Evolutionary conservation across 2,329 filamentous ascomycete species (phyloP).

Genomic region (Aspergillus sclerotialis): DNA sequence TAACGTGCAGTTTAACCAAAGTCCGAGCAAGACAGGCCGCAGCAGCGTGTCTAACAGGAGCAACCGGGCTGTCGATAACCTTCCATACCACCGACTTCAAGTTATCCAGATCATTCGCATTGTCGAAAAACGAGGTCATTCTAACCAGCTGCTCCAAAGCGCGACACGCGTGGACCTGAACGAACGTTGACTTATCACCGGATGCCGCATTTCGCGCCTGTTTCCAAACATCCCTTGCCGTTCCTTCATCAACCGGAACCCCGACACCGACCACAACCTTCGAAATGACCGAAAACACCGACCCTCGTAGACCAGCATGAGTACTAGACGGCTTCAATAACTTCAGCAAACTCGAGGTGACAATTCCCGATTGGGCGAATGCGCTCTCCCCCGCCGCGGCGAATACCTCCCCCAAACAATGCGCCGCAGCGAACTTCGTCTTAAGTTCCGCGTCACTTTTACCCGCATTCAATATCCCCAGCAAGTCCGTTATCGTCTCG

Average conservation of each 20-base stretch:
- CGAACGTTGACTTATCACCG: slow-evolving; percentile 74
- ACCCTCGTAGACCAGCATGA: slow-evolving; percentile 74
- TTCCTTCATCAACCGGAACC: slow-evolving; percentile 70
- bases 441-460: slow-evolving; percentile 74
- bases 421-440: slow-evolving; percentile 78
- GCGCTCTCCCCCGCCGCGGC: slow-evolving; percentile 90
- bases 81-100: slow-evolving; percentile 79
- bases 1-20: slow-evolving; percentile 74
- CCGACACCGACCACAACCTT: slow-evolving; percentile 72
- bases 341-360: slow-evolving; percentile 66
- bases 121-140: slow-evolving; percentile 75
- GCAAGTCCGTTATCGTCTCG: slow-evolving; percentile 86
- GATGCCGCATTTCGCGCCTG: slow-evolving; percentile 70
- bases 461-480: slow-evolving; percentile 62
- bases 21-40: slow-evolving; percentile 76
- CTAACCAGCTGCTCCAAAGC: slow-evolving; percentile 69
- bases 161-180: slow-evolving; percentile 69
- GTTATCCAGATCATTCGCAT: slow-evolving; percentile 83
- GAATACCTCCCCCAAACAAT: slow-evolving; percentile 83
- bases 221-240: slow-evolving; percentile 92
- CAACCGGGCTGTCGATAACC: slow-evolving; percentile 69
- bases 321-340: slow-evolving; percentile 70
- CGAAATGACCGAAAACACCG: slow-evolving; percentile 66
- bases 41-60: slow-evolving; percentile 73
- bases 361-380: slow-evolving; percentile 71